Conservation (phyloP, 768 basidiomycete genomes). For the Tylopilus plumbeoviolaceoides region DNA sequence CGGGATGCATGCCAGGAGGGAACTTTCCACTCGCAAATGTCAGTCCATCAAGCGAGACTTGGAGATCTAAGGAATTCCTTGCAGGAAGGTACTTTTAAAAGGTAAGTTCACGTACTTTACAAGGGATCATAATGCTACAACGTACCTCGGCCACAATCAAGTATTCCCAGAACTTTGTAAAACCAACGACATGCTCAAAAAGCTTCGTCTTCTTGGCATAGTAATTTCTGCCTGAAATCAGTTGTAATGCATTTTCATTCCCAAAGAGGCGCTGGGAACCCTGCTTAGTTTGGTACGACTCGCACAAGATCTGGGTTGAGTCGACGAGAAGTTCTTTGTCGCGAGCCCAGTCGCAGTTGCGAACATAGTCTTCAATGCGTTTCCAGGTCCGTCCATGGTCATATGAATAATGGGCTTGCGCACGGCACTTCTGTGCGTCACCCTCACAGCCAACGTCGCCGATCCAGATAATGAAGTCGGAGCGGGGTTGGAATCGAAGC, state of each 20-base stretch:
- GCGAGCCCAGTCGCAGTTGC: slow-evolving; percentile 88
- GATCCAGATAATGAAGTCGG: slow-evolving; percentile 87
- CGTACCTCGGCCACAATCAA: slow-evolving; percentile 91
- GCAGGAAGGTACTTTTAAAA: slow-evolving; percentile 44
- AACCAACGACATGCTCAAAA: slow-evolving; percentile 88
- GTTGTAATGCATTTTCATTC: slow-evolving; percentile 62
- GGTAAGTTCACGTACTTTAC: slow-evolving; percentile 19
- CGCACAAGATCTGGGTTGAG: slow-evolving; percentile 87
- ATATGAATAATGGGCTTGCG: slow-evolving; percentile 67
- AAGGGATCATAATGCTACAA: not conserved
- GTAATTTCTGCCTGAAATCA: slow-evolving; percentile 74
- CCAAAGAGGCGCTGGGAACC: slow-evolving; percentile 66
- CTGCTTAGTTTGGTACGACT: slow-evolving; percentile 76
- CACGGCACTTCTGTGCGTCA: slow-evolving; percentile 55
- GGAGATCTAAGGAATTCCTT: slow-evolving; percentile 66
- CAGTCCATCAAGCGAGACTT: slow-evolving; percentile 89
- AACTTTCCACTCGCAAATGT: slow-evolving; percentile 84
- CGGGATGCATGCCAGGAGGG: slow-evolving; percentile 86
- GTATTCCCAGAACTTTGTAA: slow-evolving; percentile 96
- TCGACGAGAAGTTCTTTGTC: slow-evolving; percentile 79
- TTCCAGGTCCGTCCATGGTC: slow-evolving; percentile 79
- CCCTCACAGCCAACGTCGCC: slow-evolving; percentile 67
- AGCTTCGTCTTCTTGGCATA: slow-evolving; percentile 68
- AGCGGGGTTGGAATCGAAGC: slow-evolving; percentile 82
- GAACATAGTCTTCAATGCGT: slow-evolving; percentile 78